Evolutionary conservation across 805 yeast species (phyloP).

Genomic region (Candida railenensis): DNA sequence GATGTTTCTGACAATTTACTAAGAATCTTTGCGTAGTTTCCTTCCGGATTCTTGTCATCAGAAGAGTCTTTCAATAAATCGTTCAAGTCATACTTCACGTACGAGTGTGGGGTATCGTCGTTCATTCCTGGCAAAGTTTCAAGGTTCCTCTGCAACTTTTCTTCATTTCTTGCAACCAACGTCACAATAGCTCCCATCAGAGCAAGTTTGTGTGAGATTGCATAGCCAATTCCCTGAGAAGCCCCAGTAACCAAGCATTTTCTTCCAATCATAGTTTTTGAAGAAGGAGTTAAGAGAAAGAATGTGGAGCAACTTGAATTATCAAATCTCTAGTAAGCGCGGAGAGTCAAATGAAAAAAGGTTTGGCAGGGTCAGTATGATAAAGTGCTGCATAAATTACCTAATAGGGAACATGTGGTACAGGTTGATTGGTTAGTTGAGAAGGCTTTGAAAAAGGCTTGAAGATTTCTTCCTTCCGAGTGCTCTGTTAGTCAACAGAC

Average conservation of each 20-base stretch:
- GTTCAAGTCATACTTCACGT: slow-evolving; percentile 32
- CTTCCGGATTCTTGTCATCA: slow-evolving; percentile 9
- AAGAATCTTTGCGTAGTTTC: slow-evolving; percentile 8
- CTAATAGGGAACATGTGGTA: too few species aligned
- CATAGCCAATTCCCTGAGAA: slow-evolving; percentile 64
- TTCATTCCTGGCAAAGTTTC: slow-evolving; percentile 12
- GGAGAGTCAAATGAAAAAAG: too few species aligned
- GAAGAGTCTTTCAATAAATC: slow-evolving; percentile 13
- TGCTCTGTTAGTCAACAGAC: too few species aligned
- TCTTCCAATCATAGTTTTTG: slow-evolving; percentile 15
- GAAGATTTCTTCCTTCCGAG: too few species aligned
- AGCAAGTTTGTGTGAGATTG: slow-evolving; percentile 52
- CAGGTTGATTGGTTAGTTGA: too few species aligned
- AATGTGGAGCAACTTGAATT: neutral
- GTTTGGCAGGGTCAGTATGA: too few species aligned
- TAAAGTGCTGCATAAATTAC: neutral
- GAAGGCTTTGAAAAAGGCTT: too few species aligned
- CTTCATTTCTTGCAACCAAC: slow-evolving; percentile 48
- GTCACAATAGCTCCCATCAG: slow-evolving; percentile 50
- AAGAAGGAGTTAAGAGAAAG: neutral
- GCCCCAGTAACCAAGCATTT: slow-evolving; percentile 69
- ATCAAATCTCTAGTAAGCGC: neutral
- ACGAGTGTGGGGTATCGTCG: slow-evolving; percentile 26
- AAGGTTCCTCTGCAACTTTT: slow-evolving; percentile 27
- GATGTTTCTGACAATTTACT: slow-evolving; percentile 33